These are phyloP conservation scores for Coffea eugenioides DNA, from an alignment of 257 asterid genomes.

Conservation along the genomic window DNA sequence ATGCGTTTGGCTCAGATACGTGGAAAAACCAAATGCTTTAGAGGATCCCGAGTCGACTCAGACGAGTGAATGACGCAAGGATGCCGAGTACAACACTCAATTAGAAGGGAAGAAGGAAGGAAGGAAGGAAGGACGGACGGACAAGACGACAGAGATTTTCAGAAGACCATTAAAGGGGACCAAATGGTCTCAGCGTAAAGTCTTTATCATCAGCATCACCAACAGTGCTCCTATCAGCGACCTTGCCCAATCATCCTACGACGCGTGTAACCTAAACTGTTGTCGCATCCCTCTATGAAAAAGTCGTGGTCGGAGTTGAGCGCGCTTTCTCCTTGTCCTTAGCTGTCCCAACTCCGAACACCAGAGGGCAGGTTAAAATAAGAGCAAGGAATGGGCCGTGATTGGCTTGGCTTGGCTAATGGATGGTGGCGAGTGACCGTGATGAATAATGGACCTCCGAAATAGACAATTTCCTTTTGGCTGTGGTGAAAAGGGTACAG, in stretches of 20 bases:
- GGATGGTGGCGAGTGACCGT: too few relatives aligned
- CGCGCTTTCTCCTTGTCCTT: constrained; percentile 11
- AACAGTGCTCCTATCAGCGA: background rate
- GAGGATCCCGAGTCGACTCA: background rate
- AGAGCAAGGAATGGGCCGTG: too few relatives aligned
- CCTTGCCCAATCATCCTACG: background rate
- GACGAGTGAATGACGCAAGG: background rate
- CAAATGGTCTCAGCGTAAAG: background rate
- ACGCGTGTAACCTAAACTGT: background rate
- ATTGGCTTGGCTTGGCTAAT: too few relatives aligned
- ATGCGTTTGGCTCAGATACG: too few relatives aligned
- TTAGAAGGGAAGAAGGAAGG: too few relatives aligned
- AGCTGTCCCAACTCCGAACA: background rate
- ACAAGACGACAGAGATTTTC: constrained; percentile 18
- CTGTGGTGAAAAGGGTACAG: background rate
- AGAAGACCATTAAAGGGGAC: constrained; percentile 9
- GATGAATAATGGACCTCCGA: background rate
- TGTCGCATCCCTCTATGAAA: background rate
- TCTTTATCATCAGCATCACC: background rate
- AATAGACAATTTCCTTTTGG: constrained; percentile 1
- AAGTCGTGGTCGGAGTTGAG: background rate
- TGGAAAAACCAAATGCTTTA: too few relatives aligned
- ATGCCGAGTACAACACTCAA: too few relatives aligned
- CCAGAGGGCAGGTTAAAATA: too few relatives aligned
- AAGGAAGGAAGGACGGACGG: background rate